phyloP scores from a whole-genome alignment of 345 rosid species.

The Eucalyptus regnans region DNA sequence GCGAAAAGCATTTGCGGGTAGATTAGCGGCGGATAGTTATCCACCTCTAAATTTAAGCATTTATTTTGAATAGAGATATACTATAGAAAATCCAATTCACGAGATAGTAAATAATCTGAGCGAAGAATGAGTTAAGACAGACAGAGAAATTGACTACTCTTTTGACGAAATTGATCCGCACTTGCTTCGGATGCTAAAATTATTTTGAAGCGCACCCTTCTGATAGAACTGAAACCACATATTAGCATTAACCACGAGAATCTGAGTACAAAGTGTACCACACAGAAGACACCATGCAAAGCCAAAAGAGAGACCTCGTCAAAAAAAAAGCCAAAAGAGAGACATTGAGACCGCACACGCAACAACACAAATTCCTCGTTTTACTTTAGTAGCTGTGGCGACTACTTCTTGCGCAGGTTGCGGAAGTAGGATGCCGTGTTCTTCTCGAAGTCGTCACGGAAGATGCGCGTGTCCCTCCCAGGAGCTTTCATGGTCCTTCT shows the following conservation, averaged over 20 bases:
- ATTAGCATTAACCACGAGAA: not conserved
- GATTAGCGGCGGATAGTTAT: not conserved
- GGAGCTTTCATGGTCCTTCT: constrained; percentile 7
- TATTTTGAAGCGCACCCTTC: not conserved
- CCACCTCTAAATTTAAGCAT: not conserved
- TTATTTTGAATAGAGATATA: not conserved
- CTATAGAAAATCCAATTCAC: not conserved
- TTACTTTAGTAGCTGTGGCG: not conserved
- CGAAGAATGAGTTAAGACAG: not conserved
- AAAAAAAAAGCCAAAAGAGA: not conserved
- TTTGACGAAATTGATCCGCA: not conserved
- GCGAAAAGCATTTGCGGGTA: not conserved
- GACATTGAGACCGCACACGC: not conserved
- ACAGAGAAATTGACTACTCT: not conserved
- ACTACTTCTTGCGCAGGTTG: not conserved
- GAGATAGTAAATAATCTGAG: not conserved
- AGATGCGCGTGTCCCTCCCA: not conserved
- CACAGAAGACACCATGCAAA: not conserved
- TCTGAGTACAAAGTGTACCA: not conserved
- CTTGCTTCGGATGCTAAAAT: not conserved
- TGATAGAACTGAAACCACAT: not conserved
- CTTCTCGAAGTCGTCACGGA: not conserved
- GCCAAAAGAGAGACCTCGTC: not conserved
- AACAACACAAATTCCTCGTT: not conserved
- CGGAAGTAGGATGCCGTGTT: not conserved